Conservation (phyloP, 805 yeast genomes). For the Cyberlindnera meyerae region DNA sequence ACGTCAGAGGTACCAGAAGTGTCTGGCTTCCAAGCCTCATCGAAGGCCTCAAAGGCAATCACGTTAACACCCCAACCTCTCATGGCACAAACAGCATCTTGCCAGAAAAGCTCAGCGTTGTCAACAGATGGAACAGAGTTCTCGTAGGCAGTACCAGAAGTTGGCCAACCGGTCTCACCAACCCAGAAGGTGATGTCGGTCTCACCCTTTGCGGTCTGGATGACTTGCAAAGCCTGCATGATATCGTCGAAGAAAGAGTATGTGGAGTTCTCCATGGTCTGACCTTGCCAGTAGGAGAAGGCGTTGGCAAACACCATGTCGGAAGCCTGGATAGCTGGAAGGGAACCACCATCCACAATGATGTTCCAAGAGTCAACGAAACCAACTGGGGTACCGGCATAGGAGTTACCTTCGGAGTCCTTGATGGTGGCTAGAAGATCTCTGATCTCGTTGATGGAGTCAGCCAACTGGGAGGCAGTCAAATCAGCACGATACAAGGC, state of each 20-base stretch:
- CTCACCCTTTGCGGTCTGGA: constrained; percentile 82
- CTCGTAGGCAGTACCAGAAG: constrained; percentile 73
- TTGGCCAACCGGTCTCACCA: constrained; percentile 98
- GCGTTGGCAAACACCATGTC: constrained; percentile 92
- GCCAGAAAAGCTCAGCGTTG: constrained; percentile 81
- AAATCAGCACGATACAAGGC: constrained; percentile 88
- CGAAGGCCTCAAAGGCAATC: constrained; percentile 89
- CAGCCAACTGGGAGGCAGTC: constrained; percentile 70
- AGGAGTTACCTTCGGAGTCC: constrained; percentile 80
- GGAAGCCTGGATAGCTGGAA: constrained; percentile 70
- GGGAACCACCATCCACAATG: constrained; percentile 70
- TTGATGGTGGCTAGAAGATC: constrained; percentile 51
- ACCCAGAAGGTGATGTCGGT: constrained; percentile 89
- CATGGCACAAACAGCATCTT: constrained; percentile 84
- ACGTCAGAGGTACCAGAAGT: constrained; percentile 81
- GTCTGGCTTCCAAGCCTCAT: constrained; percentile 94
- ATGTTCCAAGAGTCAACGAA: constrained; percentile 96
- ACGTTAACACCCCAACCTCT: constrained; percentile 96
- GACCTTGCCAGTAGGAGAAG: constrained; percentile 99
- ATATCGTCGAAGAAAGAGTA: constrained; percentile 94
- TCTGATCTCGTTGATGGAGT: constrained; percentile 59
- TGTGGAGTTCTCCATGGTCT: constrained; percentile 73
- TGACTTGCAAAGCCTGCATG: constrained; percentile 91
- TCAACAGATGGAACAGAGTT: constrained; percentile 58
- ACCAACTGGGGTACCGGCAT: constrained; percentile 72